Evolutionary conservation across 108 stramenopile genomes (phyloP), one percentile per base, ranked within the genome.

Genomic region (Fragilaria radians): DNA sequence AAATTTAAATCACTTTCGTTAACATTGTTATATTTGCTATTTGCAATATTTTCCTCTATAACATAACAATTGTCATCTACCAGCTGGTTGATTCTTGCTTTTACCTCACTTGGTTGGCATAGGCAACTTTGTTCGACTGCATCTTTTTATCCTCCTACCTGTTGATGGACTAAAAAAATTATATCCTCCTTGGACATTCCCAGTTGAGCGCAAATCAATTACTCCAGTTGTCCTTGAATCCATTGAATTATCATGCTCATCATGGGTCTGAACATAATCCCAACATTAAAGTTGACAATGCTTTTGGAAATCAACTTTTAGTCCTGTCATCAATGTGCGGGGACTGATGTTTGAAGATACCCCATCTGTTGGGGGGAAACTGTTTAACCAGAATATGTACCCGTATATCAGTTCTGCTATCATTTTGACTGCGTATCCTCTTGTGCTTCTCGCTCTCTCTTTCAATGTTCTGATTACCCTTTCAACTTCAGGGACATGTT

Each of bases 121-220:
- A 0, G 72, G 68, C 19, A 63, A 30, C 0, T 4, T 21, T 1
- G 68, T 76, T 50, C 60, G 65, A 2, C 17, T 1, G 1, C 62
- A 57, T 22, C 75, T 46, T 5, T 48, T 53, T 26, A 80, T 28
- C 3, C 17, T 47, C 19, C 27, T 21, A 11, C 68, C 68, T 0
- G 72, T 67, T 4, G 14, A 2, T 1, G 76, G 52, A 24, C 33
- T 30, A 1, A 76, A 29, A 42, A 76, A 76, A 1, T 67, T 42
- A 55, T 76, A 65, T 0, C 65, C 68, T 2, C 77, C 77, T 70
- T 69, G 68, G 0, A 0, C 42, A 26, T 65, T 69, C 7, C 55
- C 62, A 26, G 54, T 50, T 25, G 78, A 70, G 0, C 62, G 48
- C 3, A 74, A 62, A 27, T 49, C 53, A 23, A 79, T 51, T 0